phyloP scores from a whole-genome alignment of 495 filamentous ascomycete genomes.

The Neurospora terricola region DNA sequence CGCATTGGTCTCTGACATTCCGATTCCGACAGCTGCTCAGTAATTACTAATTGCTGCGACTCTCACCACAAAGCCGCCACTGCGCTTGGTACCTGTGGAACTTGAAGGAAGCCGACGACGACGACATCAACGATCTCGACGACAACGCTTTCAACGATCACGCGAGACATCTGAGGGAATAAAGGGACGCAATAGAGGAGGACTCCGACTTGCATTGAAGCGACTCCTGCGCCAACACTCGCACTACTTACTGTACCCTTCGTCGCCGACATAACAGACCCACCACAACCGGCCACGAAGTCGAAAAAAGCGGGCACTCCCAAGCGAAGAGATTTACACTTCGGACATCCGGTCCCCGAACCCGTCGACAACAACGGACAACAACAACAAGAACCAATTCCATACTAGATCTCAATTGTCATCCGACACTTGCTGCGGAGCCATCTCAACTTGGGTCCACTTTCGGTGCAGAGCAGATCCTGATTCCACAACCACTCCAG shows the following conservation, averaged over 20 bases:
- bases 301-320: neutral
- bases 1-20: neutral
- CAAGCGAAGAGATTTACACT: neutral
- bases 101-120: neutral
- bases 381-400: neutral
- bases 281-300: slow-evolving; percentile 1
- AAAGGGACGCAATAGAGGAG: neutral
- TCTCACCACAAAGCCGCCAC: neutral
- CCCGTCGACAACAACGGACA: neutral
- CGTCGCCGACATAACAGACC: neutral
- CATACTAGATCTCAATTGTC: neutral
- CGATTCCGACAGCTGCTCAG: neutral
- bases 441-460: slow-evolving; percentile 3
- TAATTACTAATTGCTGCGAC: neutral
- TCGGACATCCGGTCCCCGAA: neutral
- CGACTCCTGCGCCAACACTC: neutral
- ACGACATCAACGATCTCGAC: neutral
- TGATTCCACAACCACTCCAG: neutral
- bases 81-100: neutral
- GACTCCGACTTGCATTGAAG: neutral
- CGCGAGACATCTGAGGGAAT: neutral
- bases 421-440: neutral
- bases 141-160: neutral
- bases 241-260: neutral
- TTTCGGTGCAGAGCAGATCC: slow-evolving; percentile 25